Base-by-base conservation (phyloP, 2,329 filamentous ascomycete species). In the Trichoderma koningiopsis region DNA sequence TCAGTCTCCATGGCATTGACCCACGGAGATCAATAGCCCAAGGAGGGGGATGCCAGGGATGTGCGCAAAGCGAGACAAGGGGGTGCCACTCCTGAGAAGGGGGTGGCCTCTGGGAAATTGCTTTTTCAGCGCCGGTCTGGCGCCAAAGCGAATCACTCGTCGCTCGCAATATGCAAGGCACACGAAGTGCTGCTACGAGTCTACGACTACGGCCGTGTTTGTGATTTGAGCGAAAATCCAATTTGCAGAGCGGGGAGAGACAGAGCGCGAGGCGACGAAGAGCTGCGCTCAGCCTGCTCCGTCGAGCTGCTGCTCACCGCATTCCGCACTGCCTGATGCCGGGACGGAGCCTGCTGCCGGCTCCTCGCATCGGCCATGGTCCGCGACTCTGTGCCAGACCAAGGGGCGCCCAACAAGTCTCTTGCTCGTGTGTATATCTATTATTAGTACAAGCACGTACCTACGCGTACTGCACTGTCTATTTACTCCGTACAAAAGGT, bases 71-170 rank as follows among this genome's bases (percentile, higher is more conserved):
- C 64, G 64, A 67, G 64, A 67, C 64, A 67, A 67, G 64, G 64
- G 63, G 64, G 64, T 59, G 64, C 64, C 64, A 59, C 64, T 67
- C 64, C 64, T 67, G 64, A 67, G 63, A 66, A 67, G 40, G 64
- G 63, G 64, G 55, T 52, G 64, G 55, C 64, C 64, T 59, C 64
- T 49, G 64, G 64, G 64, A 67, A 67, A 67, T 67, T 67, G 40
- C 55, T 24, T 40, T 43, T 59, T 49, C 10, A 29, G 47, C 64
- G 43, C 64, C 55, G 40, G 61, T 10, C 31, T 67, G 64, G 55
- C 64, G 64, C 64, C 64, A 67, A 67, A 67, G 47, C 43, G 40
- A 63, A 63, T 52, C 27, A 52, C 53, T 61, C 52, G 53, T 33
- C 40, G 31, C 55, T 49, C 37, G 27, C 62, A 47, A 49, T 49